Percentiles rank a stretch among this genome's conserved stretches.
Conservation (phyloP, 306 rosid species). For the Quercus alba region DNA sequence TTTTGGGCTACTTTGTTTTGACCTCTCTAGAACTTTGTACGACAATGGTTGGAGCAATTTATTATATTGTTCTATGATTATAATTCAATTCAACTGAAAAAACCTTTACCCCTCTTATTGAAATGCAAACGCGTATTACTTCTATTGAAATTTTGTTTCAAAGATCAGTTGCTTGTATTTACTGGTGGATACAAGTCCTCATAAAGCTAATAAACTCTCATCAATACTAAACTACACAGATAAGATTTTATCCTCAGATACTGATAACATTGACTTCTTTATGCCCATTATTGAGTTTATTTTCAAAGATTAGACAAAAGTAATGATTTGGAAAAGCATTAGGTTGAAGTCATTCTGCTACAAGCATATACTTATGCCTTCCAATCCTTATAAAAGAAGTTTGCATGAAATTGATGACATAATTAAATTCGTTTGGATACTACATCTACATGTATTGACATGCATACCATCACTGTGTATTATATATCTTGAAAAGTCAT, state of each 20-base stretch:
- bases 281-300: not conserved
- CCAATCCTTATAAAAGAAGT: not conserved
- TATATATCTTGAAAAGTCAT: no score
- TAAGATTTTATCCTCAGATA: not conserved
- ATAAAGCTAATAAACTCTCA: not conserved
- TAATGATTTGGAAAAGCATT: not conserved
- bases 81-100: not conserved
- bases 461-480: not conserved
- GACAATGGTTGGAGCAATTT: not conserved
- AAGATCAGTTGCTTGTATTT: not conserved
- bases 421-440: not conserved
- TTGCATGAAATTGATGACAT: not conserved
- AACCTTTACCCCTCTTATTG: not conserved
- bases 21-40: no score
- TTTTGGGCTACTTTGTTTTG: not conserved
- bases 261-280: not conserved
- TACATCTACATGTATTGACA: no score
- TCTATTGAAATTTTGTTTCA: not conserved
- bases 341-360: not conserved
- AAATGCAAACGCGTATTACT: not conserved
- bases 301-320: not conserved
- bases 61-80: not conserved
- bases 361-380: not conserved
- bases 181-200: not conserved
- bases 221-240: not conserved